Evolutionary conservation across 768 basidiomycete genomes (phyloP).

Genomic region (Lentinula detonsa): DNA sequence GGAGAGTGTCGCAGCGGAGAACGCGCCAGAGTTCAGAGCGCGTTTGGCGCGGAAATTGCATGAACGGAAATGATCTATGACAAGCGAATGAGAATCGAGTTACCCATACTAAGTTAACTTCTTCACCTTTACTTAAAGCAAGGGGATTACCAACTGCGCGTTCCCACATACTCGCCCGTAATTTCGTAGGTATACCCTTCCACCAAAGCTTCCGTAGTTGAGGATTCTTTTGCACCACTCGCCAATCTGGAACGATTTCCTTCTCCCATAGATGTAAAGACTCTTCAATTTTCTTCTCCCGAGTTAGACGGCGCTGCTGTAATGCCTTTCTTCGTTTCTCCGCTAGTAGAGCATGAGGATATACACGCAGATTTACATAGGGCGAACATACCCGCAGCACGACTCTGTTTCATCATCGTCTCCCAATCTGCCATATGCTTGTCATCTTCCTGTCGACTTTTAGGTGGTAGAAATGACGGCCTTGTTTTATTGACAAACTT

Average conservation of each 20-base stretch:
- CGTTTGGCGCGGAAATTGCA: slow-evolving; percentile 73
- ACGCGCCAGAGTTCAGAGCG: slow-evolving; percentile 56
- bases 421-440: slow-evolving; percentile 87
- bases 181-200: slow-evolving; percentile 79
- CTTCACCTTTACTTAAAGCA: slow-evolving; percentile 70
- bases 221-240: slow-evolving; percentile 59
- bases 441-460: slow-evolving; percentile 65
- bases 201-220: slow-evolving; percentile 75
- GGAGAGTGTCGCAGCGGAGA: slow-evolving; percentile 56
- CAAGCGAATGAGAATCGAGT: not conserved
- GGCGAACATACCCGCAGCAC: slow-evolving; percentile 50
- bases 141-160: slow-evolving; percentile 80
- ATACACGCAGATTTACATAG: not conserved
- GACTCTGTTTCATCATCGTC: slow-evolving; percentile 81
- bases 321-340: slow-evolving; percentile 62
- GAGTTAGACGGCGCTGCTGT: slow-evolving; percentile 53
- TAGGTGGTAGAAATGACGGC: slow-evolving; percentile 83
- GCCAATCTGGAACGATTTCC: slow-evolving; percentile 80
- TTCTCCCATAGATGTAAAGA: slow-evolving; percentile 73
- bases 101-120: slow-evolving; percentile 14
- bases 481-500: slow-evolving; percentile 80
- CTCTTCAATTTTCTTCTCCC: slow-evolving; percentile 66
- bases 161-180: slow-evolving; percentile 80
- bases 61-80: slow-evolving; percentile 61
- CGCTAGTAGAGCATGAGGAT: slow-evolving; percentile 33